Percentiles rank a stretch among this genome's conserved stretches.
These are phyloP conservation scores for Collybiopsis confluens DNA, from an alignment of 768 basidiomycete genomes.

Conservation along the genomic window DNA sequence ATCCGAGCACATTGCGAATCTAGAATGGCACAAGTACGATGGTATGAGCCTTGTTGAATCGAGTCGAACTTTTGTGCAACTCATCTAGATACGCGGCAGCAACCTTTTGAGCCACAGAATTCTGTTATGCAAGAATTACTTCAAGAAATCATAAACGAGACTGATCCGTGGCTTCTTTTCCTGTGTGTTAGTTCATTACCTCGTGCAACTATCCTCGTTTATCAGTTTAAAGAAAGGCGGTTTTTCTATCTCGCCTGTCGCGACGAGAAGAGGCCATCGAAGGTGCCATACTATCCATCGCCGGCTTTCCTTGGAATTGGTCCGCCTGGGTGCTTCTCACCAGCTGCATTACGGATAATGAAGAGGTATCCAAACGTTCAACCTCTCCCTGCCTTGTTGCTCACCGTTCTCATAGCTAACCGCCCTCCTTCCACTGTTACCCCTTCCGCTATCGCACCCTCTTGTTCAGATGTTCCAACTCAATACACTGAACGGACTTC, in stretches of 20 bases:
- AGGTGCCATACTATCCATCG: constrained; percentile 68
- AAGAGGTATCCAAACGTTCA: constrained; percentile 56
- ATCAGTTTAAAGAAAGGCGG: constrained; percentile 57
- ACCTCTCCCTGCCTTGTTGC: neutral
- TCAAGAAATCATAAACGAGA: constrained; percentile 47
- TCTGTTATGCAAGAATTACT: constrained; percentile 53
- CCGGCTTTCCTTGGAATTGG: constrained; percentile 90
- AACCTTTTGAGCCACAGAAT: constrained; percentile 66
- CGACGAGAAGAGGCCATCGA: constrained; percentile 87
- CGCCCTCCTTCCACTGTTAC: constrained; percentile 43
- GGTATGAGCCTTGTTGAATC: constrained; percentile 42
- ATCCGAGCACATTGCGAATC: constrained; percentile 75
- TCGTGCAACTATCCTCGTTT: constrained; percentile 1
- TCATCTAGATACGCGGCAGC: constrained; percentile 58
- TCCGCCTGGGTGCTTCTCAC: constrained; percentile 84
- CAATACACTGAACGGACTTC: constrained; percentile 84
- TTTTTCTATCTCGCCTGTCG: constrained; percentile 76
- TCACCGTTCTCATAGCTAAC: constrained; percentile 32
- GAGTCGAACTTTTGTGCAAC: neutral
- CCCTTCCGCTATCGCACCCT: constrained; percentile 42
- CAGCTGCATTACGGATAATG: constrained; percentile 73
- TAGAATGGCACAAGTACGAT: constrained; percentile 82
- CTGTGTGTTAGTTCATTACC: constrained; percentile 41
- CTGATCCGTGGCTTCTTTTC: constrained; percentile 82
- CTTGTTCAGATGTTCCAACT: constrained; percentile 74